Evolutionary conservation across 1,284 basidiomycete genomes (phyloP).

Genomic region (Heliocybe sulcata): DNA sequence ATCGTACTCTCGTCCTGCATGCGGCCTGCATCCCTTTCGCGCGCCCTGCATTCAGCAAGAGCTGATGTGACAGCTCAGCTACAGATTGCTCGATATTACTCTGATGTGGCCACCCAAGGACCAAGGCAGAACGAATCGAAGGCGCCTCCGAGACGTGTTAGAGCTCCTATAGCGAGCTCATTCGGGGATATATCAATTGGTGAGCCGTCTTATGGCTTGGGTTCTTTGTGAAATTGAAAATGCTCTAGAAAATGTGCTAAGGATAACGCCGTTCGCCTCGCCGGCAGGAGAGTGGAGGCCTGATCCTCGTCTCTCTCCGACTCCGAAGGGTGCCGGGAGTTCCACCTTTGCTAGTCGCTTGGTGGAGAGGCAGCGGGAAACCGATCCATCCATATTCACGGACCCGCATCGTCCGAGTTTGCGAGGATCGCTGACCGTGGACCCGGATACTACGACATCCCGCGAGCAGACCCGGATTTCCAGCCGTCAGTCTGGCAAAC

Average conservation of each 20-base stretch:
- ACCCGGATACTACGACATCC: too few species aligned
- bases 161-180: slow-evolving; percentile 17
- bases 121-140: neutral
- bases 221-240: neutral
- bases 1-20: neutral
- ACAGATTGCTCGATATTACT: neutral
- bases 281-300: neutral
- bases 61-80: neutral
- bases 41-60: neutral
- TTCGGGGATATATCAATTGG: slow-evolving; percentile 29
- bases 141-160: neutral
- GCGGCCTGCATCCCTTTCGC: neutral
- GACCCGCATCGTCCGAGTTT: neutral
- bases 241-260: neutral
- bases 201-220: slow-evolving; percentile 9
- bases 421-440: neutral
- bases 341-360: neutral
- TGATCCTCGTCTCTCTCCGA: neutral
- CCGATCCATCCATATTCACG: neutral
- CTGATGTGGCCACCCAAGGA: neutral
- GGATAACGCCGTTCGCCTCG: neutral
- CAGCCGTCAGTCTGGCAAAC: too few species aligned
- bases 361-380: neutral
- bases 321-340: neutral
- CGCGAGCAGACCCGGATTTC: too few species aligned